Evolutionary conservation across 352 stramenopile genomes (phyloP), one percentile per base, ranked within the genome.

Genomic region (Globisporangium mamillatum): DNA sequence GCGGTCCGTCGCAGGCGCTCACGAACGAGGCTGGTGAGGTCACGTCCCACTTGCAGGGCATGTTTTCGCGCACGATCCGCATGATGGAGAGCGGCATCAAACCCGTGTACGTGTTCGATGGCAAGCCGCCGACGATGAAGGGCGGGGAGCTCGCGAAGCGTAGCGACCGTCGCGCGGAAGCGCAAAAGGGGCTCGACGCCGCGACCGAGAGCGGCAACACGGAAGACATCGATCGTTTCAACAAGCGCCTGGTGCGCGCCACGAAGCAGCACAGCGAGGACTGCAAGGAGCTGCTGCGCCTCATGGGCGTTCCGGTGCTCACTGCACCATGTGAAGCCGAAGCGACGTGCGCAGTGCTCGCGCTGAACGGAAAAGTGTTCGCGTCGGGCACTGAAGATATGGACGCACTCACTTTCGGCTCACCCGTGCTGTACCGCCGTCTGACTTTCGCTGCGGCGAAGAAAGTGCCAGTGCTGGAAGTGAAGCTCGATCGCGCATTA

Each of bases 31-130:
- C 97, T 20, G 98, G 98, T 27, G 97, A 99, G 69, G 90, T 98
- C 38, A 98, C 92, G 60, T 94, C 86, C 46, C 88, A 95, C 41
- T 66, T 95, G 56, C 86, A 95, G 72, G 98, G 98, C 60, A 98
- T 99, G 85, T 99, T 99, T 76, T 99, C 98, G 78, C 91, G 97
- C 18, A 99, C 98, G 29, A 99, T 99, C 77, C 97, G 97, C 41
- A 95, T 99, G 76, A 94, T 99, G 76, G 89, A 97, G 61, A 97
- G 98, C 74, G 98, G 98, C 16, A 86, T 99, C 62, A 98, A 98
- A 73, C 98, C 98, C 14, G 94, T 99, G 41, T 99, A 98, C 75
- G 97, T 99, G 18, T 99, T 99, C 82, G 98, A 99, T 72, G 98
- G 98, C 38, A 99, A 99, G 79, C 97, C 98, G 44, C 98, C 98